A percentile compares a stretch with the other conserved stretches of the same genome.
Evolutionary conservation across 1,284 basidiomycete genomes (phyloP).

Genomic region (Coniferiporia weirii): DNA sequence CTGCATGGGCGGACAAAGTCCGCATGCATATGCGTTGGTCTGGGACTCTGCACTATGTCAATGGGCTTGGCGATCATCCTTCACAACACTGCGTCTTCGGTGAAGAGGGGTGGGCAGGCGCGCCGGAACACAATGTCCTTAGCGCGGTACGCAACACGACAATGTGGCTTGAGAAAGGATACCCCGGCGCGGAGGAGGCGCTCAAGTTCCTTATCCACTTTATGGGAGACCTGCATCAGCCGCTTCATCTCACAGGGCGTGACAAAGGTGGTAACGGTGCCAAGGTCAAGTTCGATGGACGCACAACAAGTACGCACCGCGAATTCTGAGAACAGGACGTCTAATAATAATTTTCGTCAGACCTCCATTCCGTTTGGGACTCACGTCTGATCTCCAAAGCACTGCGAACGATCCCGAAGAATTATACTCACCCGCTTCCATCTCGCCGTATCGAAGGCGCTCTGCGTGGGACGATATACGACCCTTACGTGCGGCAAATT

Average conservation of each 20-base stretch:
- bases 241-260: slow-evolving; percentile 82
- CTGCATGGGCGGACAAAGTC: slow-evolving; percentile 82
- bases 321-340: not conserved
- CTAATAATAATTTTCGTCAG: slow-evolving; percentile 32
- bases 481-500: slow-evolving; percentile 82
- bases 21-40: slow-evolving; percentile 59
- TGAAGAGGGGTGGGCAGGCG: slow-evolving; percentile 76
- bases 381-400: slow-evolving; percentile 74
- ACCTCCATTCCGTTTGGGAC: slow-evolving; percentile 87
- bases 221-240: slow-evolving; percentile 88
- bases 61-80: slow-evolving; percentile 72
- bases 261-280: slow-evolving; percentile 81
- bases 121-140: slow-evolving; percentile 65
- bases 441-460: slow-evolving; percentile 60
- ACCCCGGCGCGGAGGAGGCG: slow-evolving; percentile 52
- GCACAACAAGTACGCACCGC: slow-evolving; percentile 49
- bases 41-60: slow-evolving; percentile 69
- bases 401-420: slow-evolving; percentile 64
- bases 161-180: slow-evolving; percentile 22
- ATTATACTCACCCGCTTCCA: slow-evolving; percentile 73
- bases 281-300: slow-evolving; percentile 65
- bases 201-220: slow-evolving; percentile 90
- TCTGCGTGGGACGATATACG: slow-evolving; percentile 81
- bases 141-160: slow-evolving; percentile 63
- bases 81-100: slow-evolving; percentile 71